phyloP scores from a whole-genome alignment of 768 basidiomycete genomes.

The Tylopilus balloui region DNA sequence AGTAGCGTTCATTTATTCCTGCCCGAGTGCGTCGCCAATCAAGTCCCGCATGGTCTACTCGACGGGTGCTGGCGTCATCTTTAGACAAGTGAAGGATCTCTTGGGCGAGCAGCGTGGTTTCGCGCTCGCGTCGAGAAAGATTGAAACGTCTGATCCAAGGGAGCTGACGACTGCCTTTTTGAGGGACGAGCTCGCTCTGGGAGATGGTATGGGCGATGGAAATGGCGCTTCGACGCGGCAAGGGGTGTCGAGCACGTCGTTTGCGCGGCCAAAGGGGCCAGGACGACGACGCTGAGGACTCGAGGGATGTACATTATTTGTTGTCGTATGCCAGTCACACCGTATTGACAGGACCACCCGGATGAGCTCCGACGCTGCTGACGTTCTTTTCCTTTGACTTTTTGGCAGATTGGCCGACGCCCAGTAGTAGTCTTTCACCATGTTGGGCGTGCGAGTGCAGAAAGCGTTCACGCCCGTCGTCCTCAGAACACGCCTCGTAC shows the following conservation, averaged over 20 bases:
- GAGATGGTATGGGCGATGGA: slow-evolving; percentile 3
- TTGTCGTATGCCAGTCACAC: not conserved
- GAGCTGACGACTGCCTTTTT: slow-evolving; percentile 69
- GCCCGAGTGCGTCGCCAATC: slow-evolving; percentile 75
- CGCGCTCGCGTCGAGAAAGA: slow-evolving; percentile 50
- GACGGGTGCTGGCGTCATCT: slow-evolving; percentile 55
- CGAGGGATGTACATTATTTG: not conserved
- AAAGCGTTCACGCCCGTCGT: slow-evolving; percentile 15
- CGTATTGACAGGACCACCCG: slow-evolving; percentile 4
- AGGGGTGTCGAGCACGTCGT: slow-evolving; percentile 38
- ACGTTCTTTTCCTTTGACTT: not conserved
- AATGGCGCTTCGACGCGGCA: slow-evolving; percentile 13
- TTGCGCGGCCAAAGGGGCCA: slow-evolving; percentile 70
- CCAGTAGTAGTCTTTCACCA: slow-evolving; percentile 5
- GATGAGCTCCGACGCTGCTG: slow-evolving; percentile 25
- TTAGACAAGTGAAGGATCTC: slow-evolving; percentile 50
- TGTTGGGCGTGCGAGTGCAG: slow-evolving; percentile 20
- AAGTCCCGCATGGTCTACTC: slow-evolving; percentile 90
- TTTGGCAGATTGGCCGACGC: not conserved
- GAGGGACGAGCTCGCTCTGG: slow-evolving; percentile 49
- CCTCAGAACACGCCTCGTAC: slow-evolving; percentile 14
- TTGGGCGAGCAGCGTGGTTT: slow-evolving; percentile 42
- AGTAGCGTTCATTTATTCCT: slow-evolving; percentile 90
- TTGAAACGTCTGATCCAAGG: slow-evolving; percentile 77
- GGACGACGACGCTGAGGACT: slow-evolving; percentile 43